Evolutionary conservation across 2,329 filamentous ascomycete species (phyloP).

Genomic region (Aspergillus cejpii): DNA sequence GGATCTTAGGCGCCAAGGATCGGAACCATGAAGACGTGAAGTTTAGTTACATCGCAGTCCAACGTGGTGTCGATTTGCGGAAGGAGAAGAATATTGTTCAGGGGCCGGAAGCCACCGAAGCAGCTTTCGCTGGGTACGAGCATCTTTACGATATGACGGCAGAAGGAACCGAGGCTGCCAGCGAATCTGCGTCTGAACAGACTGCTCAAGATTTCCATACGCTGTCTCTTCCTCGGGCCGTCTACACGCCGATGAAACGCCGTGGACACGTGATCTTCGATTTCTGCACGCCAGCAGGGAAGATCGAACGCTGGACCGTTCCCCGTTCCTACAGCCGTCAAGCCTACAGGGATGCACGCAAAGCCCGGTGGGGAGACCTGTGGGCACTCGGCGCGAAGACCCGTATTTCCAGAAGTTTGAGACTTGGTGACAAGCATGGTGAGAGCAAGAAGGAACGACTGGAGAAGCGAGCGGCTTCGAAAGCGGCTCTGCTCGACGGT

Average conservation of each 20-base stretch:
- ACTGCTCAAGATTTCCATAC: constrained; percentile 41
- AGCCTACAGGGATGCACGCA: constrained; percentile 87
- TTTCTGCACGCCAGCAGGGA: constrained; percentile 77
- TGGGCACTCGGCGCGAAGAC: constrained; percentile 96
- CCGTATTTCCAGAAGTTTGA: constrained; percentile 55
- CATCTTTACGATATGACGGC: constrained; percentile 31
- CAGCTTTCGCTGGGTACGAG: constrained; percentile 69
- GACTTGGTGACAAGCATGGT: constrained; percentile 49
- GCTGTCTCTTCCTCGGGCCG: constrained; percentile 67
- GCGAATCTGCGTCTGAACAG: constrained; percentile 10
- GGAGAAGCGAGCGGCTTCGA: constrained; percentile 33
- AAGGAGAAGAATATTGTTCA: constrained; percentile 41
- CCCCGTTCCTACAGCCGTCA: constrained; percentile 71
- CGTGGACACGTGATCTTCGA: constrained; percentile 84
- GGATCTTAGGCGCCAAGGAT: constrained; percentile 58
- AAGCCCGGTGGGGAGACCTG: constrained; percentile 83
- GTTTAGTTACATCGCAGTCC: constrained; percentile 83
- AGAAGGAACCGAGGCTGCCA: constrained; percentile 9
- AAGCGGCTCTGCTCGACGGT: constrained; percentile 19
- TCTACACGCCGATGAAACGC: constrained; percentile 78
- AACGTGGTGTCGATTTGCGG: constrained; percentile 62
- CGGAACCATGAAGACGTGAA: constrained; percentile 84
- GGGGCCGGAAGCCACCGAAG: constrained; percentile 52
- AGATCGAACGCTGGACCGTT: constrained; percentile 89
- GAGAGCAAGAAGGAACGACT: constrained; percentile 37